These are phyloP conservation scores for Rubus parviflorus DNA, from an alignment of 306 rosid species.

Conservation along the genomic window DNA sequence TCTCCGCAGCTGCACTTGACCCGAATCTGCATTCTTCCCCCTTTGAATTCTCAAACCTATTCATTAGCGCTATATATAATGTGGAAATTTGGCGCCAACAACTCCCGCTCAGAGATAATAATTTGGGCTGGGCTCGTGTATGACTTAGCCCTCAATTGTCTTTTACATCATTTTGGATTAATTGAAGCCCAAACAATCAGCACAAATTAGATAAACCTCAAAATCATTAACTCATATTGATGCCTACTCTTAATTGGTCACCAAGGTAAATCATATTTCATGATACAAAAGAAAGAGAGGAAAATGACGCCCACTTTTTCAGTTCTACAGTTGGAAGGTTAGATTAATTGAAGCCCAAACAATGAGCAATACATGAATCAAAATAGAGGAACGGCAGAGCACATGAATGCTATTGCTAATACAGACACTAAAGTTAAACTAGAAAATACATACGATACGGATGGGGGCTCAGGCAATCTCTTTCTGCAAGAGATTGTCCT, in stretches of 20 bases:
- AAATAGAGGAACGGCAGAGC: background rate
- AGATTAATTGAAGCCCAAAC: background rate
- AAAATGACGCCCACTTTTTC: no score
- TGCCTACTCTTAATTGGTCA: background rate
- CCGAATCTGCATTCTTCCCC: constrained; percentile 56
- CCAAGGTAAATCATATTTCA: no score
- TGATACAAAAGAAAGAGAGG: no score
- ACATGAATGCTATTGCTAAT: background rate
- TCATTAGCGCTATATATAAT: background rate
- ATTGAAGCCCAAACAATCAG: no score
- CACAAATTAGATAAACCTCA: background rate
- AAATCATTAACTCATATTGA: background rate
- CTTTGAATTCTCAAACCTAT: background rate
- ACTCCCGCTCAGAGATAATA: background rate
- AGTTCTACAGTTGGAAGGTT: background rate
- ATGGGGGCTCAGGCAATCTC: constrained; percentile 17
- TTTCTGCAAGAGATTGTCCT: constrained; percentile 19
- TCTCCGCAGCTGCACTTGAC: constrained; percentile 64
- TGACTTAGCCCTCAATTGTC: background rate
- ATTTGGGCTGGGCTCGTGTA: background rate
- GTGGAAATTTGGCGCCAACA: constrained; percentile 1
- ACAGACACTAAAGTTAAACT: background rate
- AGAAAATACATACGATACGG: background rate
- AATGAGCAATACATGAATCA: background rate
- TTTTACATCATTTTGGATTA: no score